Percentiles rank a stretch among this genome's conserved stretches.
These are phyloP conservation scores for Botrytis pseudocinerea DNA, from an alignment of 2,329 filamentous ascomycete genomes.

Conservation along the genomic window DNA sequence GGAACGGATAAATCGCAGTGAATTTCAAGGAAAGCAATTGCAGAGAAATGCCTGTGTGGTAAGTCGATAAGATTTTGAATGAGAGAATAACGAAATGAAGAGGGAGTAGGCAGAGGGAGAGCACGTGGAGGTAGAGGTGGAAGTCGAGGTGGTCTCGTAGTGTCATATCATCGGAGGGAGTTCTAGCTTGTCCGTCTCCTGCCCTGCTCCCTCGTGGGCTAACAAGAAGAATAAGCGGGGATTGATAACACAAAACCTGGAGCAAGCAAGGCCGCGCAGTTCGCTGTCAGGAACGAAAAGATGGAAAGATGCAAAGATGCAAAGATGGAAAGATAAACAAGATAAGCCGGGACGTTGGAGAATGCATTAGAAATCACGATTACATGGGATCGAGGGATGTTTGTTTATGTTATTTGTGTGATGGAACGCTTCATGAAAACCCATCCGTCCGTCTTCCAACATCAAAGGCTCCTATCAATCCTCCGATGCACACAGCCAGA, in stretches of 20 bases:
- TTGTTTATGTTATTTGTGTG: background rate
- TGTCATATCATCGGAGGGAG: background rate
- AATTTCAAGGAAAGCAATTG: background rate
- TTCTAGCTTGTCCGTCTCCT: background rate
- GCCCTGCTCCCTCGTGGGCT: background rate
- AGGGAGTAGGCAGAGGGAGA: no score
- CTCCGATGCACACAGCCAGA: background rate
- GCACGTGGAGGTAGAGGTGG: background rate
- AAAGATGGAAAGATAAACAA: background rate
- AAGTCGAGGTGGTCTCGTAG: background rate
- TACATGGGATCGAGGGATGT: background rate
- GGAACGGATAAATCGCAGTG: background rate
- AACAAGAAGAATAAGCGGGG: slow-evolving; percentile 9
- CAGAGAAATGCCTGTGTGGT: background rate
- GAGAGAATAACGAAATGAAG: background rate
- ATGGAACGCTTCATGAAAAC: background rate
- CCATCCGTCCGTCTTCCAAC: background rate
- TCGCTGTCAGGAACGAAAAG: background rate
- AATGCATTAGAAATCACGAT: background rate
- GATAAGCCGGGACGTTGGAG: background rate
- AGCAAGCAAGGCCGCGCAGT: background rate
- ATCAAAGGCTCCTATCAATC: background rate
- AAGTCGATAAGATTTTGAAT: background rate
- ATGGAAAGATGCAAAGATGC: background rate
- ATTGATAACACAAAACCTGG: background rate